Base-by-base conservation (phyloP, 2,329 filamentous ascomycete species). In the Endothia cerciana region DNA sequence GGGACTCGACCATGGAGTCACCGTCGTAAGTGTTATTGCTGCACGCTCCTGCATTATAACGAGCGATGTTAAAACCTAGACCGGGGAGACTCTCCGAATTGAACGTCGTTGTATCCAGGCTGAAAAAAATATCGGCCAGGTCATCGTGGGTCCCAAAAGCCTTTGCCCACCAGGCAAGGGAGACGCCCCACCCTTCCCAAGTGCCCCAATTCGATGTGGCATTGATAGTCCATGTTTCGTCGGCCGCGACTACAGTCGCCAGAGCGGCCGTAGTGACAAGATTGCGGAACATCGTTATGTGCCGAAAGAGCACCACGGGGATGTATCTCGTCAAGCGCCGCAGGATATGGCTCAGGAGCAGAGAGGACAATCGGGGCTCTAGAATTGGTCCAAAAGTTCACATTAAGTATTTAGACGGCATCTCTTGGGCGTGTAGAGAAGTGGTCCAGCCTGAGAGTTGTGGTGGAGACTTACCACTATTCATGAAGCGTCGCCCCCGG, bases 151-250 rank as follows among this genome's bases (percentile, higher is more conserved):
- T 71, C 4, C 79, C 79, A 64, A 81, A 81, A 3, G 73, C 73
- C 40, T 72, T 74, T 1, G 77, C 79, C 79, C 79, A 81, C 79
- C 79, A 81, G 10, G 79, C 78, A 1, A 81, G 73, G 15, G 77
- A 80, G 0, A 76, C 77, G 15, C 79, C 79, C 78, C 78, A 81
- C 59, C 79, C 79, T 62, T 81, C 78, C 79, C 79, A 81, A 0
- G 70, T 76, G 22, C 79, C 79, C 67, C 74, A 78, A 68, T 76
- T 77, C 19, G 75, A 73, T 4, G 71, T 69, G 13, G 75, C 66
- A 43, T 72, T 70, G 60, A 77, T 75, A 25, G 72, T 75, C 40
- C 73, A 75, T 17, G 75, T 77, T 7, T 70, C 65, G 65, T 78
- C 76, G 15, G 72, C 74, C 22, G 62, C 62, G 41, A 17, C 47